These are phyloP conservation scores for Lantana camara DNA, from an alignment of 257 asterid species.

Conservation along the genomic window DNA sequence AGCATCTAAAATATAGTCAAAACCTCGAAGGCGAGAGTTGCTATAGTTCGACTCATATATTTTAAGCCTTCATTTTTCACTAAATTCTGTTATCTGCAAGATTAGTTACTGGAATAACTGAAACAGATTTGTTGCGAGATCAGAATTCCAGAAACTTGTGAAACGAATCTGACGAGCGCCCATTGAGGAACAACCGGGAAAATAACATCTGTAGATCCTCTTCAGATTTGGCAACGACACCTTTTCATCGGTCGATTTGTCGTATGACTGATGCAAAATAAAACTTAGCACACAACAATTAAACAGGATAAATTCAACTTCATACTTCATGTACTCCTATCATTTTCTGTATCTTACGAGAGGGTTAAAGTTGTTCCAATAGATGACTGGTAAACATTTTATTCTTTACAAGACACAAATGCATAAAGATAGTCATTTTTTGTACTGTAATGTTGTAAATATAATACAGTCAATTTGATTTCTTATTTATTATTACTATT, in stretches of 20 bases:
- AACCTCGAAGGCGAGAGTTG: too few species aligned
- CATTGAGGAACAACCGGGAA: constrained; percentile 11
- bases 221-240: constrained; percentile 8
- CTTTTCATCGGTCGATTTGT: constrained; percentile 8
- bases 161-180: constrained; percentile 7
- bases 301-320: neutral
- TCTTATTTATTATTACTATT: too few species aligned
- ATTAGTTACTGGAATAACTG: constrained; percentile 10
- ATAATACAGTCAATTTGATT: constrained; percentile 11
- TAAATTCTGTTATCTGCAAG: too few species aligned
- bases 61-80: too few species aligned
- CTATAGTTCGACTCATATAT: too few species aligned
- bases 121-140: neutral
- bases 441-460: constrained; percentile 24
- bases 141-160: constrained; percentile 9
- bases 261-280: constrained; percentile 21
- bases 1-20: constrained; percentile 1
- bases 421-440: neutral
- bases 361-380: neutral
- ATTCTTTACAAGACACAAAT: neutral
- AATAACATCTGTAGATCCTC: neutral
- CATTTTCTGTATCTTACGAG: neutral
- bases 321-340: neutral
- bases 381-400: constrained; percentile 9
- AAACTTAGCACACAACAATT: neutral